Evolutionary conservation across 345 rosid species (phyloP), one percentile per base, ranked within the genome.

Genomic region (Rhodamnia argentea): DNA sequence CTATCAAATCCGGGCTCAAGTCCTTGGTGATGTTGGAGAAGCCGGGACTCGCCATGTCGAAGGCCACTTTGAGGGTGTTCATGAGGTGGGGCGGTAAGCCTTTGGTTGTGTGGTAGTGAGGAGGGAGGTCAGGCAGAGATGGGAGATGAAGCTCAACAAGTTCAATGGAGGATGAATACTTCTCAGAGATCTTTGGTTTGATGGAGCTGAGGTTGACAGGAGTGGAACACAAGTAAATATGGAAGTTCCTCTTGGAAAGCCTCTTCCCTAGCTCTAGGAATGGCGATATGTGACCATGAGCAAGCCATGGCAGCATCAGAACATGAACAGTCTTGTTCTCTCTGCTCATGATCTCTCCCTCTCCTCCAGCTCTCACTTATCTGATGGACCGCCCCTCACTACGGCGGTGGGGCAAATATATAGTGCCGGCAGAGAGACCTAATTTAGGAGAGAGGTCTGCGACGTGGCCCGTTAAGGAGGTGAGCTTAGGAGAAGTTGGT

Each of bases 231-330:
- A 93, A 84, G 87, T 86, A 87, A 5, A 92, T 20, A 70, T 11
- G 14, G 57, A 91, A 86, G 85, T 90, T 90, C 56, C 90, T 83
- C 37, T 70, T 23, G 4, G 90, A 18, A 44, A 92, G 91, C 64
- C 84, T 85, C 84, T 91, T 92, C 44, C 89, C 90, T 7, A 92
- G 90, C 86, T 91, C 92, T 13, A 91, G 78, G 86, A 86, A 92
- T 16, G 95, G 92, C 20, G 89, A 84, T 22, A 86, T 88, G 86
- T 92, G 93, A 29, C 95, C 91, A 40, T 91, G 87, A 78, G 92
- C 95, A 32, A 93, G 83, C 92, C 94, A 92, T 90, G 93, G 91
- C 3, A 92, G 75, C 92, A 93, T 88, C 84, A 90, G 74, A 54
- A 92, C 60, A 18, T 88, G 87, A 4, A 55, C 83, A 6, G 84